Evolutionary conservation across 208 protist species (phyloP), one percentile per base, ranked within the genome.

Genomic region (Tritrichomonas musculus): DNA sequence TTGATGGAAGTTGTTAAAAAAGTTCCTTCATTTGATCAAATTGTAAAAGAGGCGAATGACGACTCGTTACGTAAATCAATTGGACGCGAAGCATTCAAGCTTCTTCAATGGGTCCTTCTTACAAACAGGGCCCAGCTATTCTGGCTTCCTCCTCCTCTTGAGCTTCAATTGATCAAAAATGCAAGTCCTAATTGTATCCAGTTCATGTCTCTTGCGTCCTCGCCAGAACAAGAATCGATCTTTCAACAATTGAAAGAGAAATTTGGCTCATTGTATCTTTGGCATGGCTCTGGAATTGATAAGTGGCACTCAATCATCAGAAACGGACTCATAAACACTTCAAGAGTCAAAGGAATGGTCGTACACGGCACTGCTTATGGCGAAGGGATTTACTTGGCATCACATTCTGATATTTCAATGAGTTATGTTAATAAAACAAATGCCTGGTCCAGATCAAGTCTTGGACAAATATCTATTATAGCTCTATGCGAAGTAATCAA

Each of bases 291-390:
- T 92, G 0, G 11, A 44, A 1, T 17, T 0, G 50, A 66, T 41
- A 57, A 36, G 27, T 92, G 82, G 82, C 82, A 92, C 41, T 27
- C 82, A 0, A 92, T 92, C 33, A 66, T 92, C 13, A 57, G 82
- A 39, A 92, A 57, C 49, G 82, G 82, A 9, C 49, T 92, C 0
- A 92, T 66, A 47, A 92, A 92, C 27, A 41, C 41, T 44, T 41
- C 25, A 9, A 39, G 22, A 20, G 47, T 50, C 0, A 11, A 55
- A 1, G 36, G 17, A 64, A 92, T 92, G 82, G n/a, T 14, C 17
- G 66, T 22, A 17, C 60, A 92, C 22, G 82, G 44, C 13, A 1
- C 22, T 20, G 82, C 82, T 13, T 39, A 41, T 57, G 82, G 82
- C 1, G 9, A n/a, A 20, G 82, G 82, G 2, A 92, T 92, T 44